Evolutionary conservation across 495 filamentous ascomycete species (phyloP), one percentile per base, ranked within the genome.

Genomic region (Usnea hakonensis): DNA sequence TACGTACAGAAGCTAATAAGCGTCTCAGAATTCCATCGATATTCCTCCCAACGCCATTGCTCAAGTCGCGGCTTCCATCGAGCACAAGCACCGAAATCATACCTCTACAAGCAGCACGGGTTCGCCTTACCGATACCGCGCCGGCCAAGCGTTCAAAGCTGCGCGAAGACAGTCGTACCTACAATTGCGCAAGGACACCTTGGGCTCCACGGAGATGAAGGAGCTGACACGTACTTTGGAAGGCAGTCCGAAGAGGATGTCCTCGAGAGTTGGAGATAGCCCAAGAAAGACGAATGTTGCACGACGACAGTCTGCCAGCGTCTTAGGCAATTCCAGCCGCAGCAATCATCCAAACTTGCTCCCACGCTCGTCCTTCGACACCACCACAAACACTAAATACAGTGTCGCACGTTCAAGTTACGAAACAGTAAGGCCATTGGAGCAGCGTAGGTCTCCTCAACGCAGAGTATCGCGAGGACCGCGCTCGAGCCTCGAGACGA

Each of bases 21-120:
- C 28, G 16, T 21, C 52, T 14, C 41, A 79, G 76, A 83, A 83
- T 67, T 82, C 82, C 32, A 77, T 83, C 57, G 82, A 84, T 55
- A 80, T 84, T n/a, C 76, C 81, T 32, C 80, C 82, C 6, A 84
- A 84, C 60, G 77, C 79, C n/a, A 72, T 84, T 11, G 72, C 76
- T 5, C 81, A 82, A 70, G 81, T 84, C 11, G 76, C 81, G 26
- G 75, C 76, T 8, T 76, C 81, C n/a, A 80, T 84, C 57, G 78
- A 81, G 60, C 77, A 78, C 57, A 79, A 76, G 57, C 70, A 77
- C 21, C 70, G 67, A 26, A 54, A 61, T 13, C 55, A 43, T 26
- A 32, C 65, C 32, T 58, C 68, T 26, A 19, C 26, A n/a, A 64
- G 43, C 28, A 52, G 56, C 26, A 54, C 19, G n/a, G 56, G 56